Evolutionary conservation across 2,329 filamentous ascomycete species (phyloP).

Genomic region (Epichloe glyceriae): DNA sequence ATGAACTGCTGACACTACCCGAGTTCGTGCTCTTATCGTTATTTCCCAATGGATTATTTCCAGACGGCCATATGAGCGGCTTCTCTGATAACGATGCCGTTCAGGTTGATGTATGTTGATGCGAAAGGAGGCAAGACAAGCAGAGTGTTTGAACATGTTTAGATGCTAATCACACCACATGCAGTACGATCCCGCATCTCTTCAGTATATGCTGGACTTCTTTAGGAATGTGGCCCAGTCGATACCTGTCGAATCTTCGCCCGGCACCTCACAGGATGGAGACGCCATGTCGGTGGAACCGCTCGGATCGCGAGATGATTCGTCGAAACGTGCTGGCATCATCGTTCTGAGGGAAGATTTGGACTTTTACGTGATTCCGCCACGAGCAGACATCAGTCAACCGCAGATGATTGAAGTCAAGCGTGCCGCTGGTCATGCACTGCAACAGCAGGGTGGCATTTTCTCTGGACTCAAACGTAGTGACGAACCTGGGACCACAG

Average conservation of each 20-base stretch:
- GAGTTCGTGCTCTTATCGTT: constrained; percentile 97
- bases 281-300: constrained; percentile 57
- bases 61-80: constrained; percentile 88
- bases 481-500: constrained; percentile 89
- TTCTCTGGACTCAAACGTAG: constrained; percentile 92
- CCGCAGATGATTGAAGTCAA: constrained; percentile 94
- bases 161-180: not conserved
- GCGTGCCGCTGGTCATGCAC: constrained; percentile 73
- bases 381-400: constrained; percentile 68
- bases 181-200: constrained; percentile 89
- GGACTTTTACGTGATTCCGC: constrained; percentile 95
- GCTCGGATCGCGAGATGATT: constrained; percentile 56
- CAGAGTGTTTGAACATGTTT: not conserved
- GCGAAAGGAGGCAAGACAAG: not conserved
- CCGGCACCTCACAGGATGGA: constrained; percentile 49
- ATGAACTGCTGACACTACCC: constrained; percentile 87
- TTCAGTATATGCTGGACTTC: constrained; percentile 99
- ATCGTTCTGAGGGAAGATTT: constrained; percentile 93
- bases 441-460: constrained; percentile 83
- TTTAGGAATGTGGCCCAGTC: constrained; percentile 93
- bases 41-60: constrained; percentile 95
- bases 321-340: constrained; percentile 85
- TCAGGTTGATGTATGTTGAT: constrained; percentile 80
- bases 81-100: constrained; percentile 90
- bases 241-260: constrained; percentile 67